phyloP scores from a whole-genome alignment of 2,329 filamentous ascomycete species.

The Fusarium buharicum region DNA sequence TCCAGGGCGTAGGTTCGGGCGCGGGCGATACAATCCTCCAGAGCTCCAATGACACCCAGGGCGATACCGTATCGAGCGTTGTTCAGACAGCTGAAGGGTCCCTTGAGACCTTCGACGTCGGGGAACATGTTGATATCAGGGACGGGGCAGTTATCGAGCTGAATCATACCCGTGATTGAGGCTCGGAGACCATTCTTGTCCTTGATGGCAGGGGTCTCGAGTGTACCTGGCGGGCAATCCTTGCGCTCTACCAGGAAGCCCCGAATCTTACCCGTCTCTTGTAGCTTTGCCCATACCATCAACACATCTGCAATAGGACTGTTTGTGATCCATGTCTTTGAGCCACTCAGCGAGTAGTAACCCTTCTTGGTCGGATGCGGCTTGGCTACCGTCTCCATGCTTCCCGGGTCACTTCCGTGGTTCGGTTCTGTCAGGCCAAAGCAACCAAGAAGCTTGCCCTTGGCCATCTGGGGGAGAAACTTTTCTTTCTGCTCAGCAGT shows the following conservation, averaged over 20 bases:
- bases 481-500: constrained; percentile 88
- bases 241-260: constrained; percentile 91
- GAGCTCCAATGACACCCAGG: constrained; percentile 89
- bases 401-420: constrained; percentile 90
- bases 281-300: constrained; percentile 91
- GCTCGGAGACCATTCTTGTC: constrained; percentile 95
- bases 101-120: constrained; percentile 83
- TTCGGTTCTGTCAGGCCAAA: constrained; percentile 94
- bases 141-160: constrained; percentile 90
- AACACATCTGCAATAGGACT: constrained; percentile 88
- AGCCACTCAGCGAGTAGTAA: constrained; percentile 79
- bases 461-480: constrained; percentile 82
- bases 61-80: constrained; percentile 93
- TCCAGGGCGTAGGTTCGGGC: constrained; percentile 90
- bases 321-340: constrained; percentile 97
- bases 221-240: constrained; percentile 84
- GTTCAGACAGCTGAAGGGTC: constrained; percentile 95
- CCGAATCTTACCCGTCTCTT: constrained; percentile 91
- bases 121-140: constrained; percentile 94
- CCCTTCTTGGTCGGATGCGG: constrained; percentile 86
- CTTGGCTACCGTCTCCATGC: constrained; percentile 89
- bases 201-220: constrained; percentile 92
- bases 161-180: constrained; percentile 97
- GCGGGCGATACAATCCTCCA: constrained; percentile 89
- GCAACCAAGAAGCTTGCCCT: constrained; percentile 82